Conservation (phyloP, 1,284 basidiomycete genomes). For the Schizophyllum amplum region DNA sequence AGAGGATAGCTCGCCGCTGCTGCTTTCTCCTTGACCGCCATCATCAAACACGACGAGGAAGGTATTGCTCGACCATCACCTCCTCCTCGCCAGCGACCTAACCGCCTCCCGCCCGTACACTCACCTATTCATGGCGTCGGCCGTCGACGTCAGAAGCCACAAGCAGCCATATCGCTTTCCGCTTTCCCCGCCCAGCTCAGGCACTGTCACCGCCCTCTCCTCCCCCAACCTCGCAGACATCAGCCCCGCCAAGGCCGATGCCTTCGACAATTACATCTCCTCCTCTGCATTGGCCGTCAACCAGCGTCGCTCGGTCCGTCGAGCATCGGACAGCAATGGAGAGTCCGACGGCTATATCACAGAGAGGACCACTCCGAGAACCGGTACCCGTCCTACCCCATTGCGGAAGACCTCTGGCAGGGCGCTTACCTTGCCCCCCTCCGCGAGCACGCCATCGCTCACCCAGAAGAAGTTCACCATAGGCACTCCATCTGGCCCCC, state of each 20-base stretch:
- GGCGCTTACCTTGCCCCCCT: slow-evolving; percentile 33
- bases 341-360: slow-evolving; percentile 33
- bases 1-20: neutral
- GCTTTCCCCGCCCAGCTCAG: slow-evolving; percentile 9
- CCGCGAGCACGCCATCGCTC: slow-evolving; percentile 13
- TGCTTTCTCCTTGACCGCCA: neutral
- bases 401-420: slow-evolving; percentile 23
- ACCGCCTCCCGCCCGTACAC: too few relatives aligned
- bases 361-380: slow-evolving; percentile 21
- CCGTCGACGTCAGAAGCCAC: slow-evolving; percentile 7
- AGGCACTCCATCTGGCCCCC: slow-evolving; percentile 9
- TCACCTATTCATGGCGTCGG: slow-evolving; percentile 8
- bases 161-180: slow-evolving; percentile 8
- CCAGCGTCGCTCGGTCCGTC: slow-evolving; percentile 20
- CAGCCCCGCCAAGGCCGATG: slow-evolving; percentile 18
- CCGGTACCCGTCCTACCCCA: slow-evolving; percentile 17
- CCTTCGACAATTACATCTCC: slow-evolving; percentile 21
- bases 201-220: slow-evolving; percentile 15
- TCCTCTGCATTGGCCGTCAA: slow-evolving; percentile 10
- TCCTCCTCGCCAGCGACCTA: neutral
- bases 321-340: slow-evolving; percentile 17
- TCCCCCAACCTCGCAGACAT: slow-evolving; percentile 28
- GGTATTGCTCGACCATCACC: neutral
- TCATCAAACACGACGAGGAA: too few relatives aligned
- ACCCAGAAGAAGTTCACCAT: slow-evolving; percentile 7